Base-by-base conservation (phyloP, 2,329 filamentous ascomycete genomes). In the Pseudogymnoascus pannorum region DNA sequence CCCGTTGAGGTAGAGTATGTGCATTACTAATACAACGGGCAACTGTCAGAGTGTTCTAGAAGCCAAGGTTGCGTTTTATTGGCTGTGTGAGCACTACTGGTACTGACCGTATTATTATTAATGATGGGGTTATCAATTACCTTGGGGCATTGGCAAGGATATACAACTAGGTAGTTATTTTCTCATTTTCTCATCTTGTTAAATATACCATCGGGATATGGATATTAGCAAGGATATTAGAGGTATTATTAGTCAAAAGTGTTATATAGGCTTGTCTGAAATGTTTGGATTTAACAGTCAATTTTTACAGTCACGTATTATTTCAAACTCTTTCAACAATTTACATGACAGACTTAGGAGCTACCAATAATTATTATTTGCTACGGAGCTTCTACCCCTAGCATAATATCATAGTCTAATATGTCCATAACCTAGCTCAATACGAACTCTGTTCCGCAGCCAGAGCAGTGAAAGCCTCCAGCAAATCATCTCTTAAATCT, bases 401-500 rank as follows among this genome's bases (percentile, higher is more conserved):
- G 4, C 33, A 33, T 54, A 14, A 33, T 31, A 31, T 31, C 9
- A 54, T 14, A 54, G 4, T 14, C 12, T 5, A 16, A 31, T 31
- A 20, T 33, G 5, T 3, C 9, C n/a, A 38, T 18, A 24, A 20
- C 20, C 6, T 3, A 4, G 4, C 20, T 9, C 8, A 16, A 31
- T 40, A 58, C n/a, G 7, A 58, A 9, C 31, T 20, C 24, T 31
- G 14, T 11, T 62, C 61, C 5, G 29, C 59, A 24, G 66, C 42
- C 26, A 72, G 57, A 36, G 62, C 62, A 72, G 79, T 78, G 61
- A 93, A 86, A 0, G 82, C 91, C 64, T 81, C 79, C 61, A 86
- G 68, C 42, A 97, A 72, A 77, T 97, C 93, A 36, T 81, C 81
- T 73, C 81, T 85, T 71, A 99, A 72, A 76, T 97, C 94, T 73